Evolutionary conservation across 2,329 filamentous ascomycete genomes (phyloP), one percentile per base, ranked within the genome.

Genomic region (Passalora sequoiae): DNA sequence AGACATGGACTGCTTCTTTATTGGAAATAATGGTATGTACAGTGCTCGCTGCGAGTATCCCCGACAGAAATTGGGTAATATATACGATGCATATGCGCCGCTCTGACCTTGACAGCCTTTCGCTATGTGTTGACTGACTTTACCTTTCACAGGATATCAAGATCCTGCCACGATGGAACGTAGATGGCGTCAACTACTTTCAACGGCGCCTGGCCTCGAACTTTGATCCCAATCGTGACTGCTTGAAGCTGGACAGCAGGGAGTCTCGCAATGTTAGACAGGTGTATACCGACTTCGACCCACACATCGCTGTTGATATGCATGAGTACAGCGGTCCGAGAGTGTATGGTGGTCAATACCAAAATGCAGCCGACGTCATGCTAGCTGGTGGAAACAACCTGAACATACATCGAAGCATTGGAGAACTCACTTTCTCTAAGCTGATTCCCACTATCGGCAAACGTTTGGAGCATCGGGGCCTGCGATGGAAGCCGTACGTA

Each of bases 321-420:
- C 64, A 67, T 43, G 63, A 67, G 38, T 67, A 63, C 25, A 48
- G 50, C 5, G 62, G 60, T 1, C 52, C 43, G 0, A 54, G 57
- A 2, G 41, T 56, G 12, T 64, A 59, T 31, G 50, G 57, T 3
- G 53, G 47, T 3, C 54, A 59, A 22, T 66, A 64, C 38, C 57
- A 51, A 20, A 63, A 63, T 7, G 64, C 59, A 5, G 59, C 61
- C 1, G 64, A 66, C 31, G 63, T 57, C 22, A 59, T 66, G 53
- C 61, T 57, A 47, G 61, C 60, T 30, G 62, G 60, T 8, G 63
- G 62, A 6, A 62, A 61, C 54, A 66, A 66, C 41, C 50, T 65
- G 12, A 66, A 66, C 49, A 65, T 66, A 32, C 54, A 65, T 17
- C 44, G 53, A 0, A 33, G 43, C 0, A 66, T 66, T 35, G 8